Evolutionary conservation across 108 stramenopile species (phyloP), one percentile per base, ranked within the genome.

Genomic region (Seminavis robusta): DNA sequence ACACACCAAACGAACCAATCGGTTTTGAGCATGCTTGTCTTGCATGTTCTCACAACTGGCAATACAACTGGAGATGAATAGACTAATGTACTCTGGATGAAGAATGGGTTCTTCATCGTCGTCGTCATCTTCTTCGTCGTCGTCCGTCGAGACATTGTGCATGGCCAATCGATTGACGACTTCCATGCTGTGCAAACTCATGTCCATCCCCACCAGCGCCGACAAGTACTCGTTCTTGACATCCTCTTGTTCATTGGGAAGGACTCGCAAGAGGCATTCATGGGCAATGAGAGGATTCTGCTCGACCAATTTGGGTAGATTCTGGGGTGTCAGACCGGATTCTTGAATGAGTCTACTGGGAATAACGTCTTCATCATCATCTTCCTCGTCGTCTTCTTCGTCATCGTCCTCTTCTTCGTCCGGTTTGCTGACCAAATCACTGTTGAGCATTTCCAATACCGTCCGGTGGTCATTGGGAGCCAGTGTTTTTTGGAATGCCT

Each of bases 101-200:
- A 98, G 68, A 24, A 89, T 39, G 17, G 89, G 62, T 21, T 78
- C 86, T 40, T 49, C 59, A 10, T 59, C 49, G 43, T 49, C 37
- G 52, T 60, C 39, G 8, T 48, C 56, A 46, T 31, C 42, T 32
- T 28, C 47, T 3, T 44, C 54, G 17, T 11, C 24, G 33, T 46
- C 36, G 30, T 37, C 37, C 11, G 34, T 40, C 28, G 47, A 34
- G 17, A 45, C 33, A 20, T 61, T 63, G 40, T 71, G 81, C 9
- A 83, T 88, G 5, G 91, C 88, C 29, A 96, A 71, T 8, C 88
- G 88, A 77, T 96, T 94, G 32, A 94, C 92, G 30, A 92, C 90
- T 70, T 98, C 97, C 97, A 98, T 98, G 43, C 81, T 83, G 58
- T 98, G 95, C 25, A 98, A 69, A 25, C 80, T 85, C 95, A 98